Conservation (phyloP, 2,329 filamentous ascomycete species). For the Arthrobotrys sphaeroides region DNA sequence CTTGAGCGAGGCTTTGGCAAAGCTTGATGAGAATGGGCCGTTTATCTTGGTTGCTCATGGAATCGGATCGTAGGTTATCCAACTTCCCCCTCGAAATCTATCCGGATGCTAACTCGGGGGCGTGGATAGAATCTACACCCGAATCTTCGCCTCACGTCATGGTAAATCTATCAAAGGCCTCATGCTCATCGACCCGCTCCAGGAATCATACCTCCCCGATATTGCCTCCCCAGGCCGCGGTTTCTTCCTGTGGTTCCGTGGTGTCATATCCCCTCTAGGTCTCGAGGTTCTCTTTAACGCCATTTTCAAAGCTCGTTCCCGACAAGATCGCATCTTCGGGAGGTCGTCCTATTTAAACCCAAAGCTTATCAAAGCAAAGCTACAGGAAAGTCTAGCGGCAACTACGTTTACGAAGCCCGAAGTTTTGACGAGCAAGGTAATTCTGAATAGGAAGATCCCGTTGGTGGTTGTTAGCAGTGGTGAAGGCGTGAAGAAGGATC, state of each 20-base stretch:
- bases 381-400: constrained; percentile 92
- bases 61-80: constrained; percentile 65
- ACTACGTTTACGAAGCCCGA: constrained; percentile 85
- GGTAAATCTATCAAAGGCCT: constrained; percentile 77
- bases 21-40: constrained; percentile 82
- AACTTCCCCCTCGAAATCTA: background rate
- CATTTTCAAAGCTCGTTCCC: constrained; percentile 79
- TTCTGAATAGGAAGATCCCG: constrained; percentile 79
- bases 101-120: background rate
- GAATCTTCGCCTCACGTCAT: constrained; percentile 89
- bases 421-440: constrained; percentile 77
- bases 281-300: constrained; percentile 82
- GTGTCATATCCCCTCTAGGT: constrained; percentile 85
- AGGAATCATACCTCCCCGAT: constrained; percentile 81
- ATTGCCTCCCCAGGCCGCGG: constrained; percentile 75
- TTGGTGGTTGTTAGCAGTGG: constrained; percentile 86
- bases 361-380: constrained; percentile 85
- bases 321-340: constrained; percentile 86
- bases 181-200: constrained; percentile 85
- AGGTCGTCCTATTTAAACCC: constrained; percentile 79
- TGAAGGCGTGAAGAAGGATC: constrained; percentile 71
- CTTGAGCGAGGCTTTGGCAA: constrained; percentile 83
- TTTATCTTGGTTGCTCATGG: constrained; percentile 90
- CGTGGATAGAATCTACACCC: constrained; percentile 79
- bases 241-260: constrained; percentile 85